Percentiles rank a stretch among this genome's conserved stretches.
These are phyloP conservation scores for Torulaspora globosa DNA, from an alignment of 1,139 yeast genomes.

Conservation along the genomic window DNA sequence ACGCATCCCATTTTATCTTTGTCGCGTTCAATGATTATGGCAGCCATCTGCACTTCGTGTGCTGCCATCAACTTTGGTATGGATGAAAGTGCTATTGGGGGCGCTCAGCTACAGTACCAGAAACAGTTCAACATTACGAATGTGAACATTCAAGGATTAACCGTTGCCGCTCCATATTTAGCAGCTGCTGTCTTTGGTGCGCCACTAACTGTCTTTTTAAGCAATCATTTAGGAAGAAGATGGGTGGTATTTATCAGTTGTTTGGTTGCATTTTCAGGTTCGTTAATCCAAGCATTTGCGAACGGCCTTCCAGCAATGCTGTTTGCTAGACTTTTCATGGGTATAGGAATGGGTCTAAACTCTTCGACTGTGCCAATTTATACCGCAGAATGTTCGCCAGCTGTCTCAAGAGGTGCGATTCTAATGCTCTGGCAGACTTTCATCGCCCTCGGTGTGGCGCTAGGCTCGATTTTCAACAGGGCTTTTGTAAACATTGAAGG, in stretches of 20 bases:
- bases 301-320: slow-evolving; percentile 47
- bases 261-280: slow-evolving; percentile 45
- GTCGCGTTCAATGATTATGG: slow-evolving; percentile 23
- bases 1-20: slow-evolving; percentile 26
- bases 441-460: slow-evolving; percentile 40
- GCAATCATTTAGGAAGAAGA: slow-evolving; percentile 44
- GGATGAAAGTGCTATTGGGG: slow-evolving; percentile 48
- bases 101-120: slow-evolving; percentile 50
- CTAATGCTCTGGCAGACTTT: slow-evolving; percentile 42
- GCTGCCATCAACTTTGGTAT: slow-evolving; percentile 37
- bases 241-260: slow-evolving; percentile 48
- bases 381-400: slow-evolving; percentile 51
- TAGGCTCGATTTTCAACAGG: slow-evolving; percentile 40
- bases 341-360: slow-evolving; percentile 40
- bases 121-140: slow-evolving; percentile 38
- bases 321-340: slow-evolving; percentile 43
- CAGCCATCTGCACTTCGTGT: slow-evolving; percentile 31
- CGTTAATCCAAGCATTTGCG: slow-evolving; percentile 49
- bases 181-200: slow-evolving; percentile 47
- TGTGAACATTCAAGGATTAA: slow-evolving; percentile 45
- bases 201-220: slow-evolving; percentile 46
- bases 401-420: slow-evolving; percentile 44
- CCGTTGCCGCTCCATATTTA: slow-evolving; percentile 52
- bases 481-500: slow-evolving; percentile 37
- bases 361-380: slow-evolving; percentile 45